Percentiles rank a stretch among this genome's conserved stretches.
phyloP scores from a whole-genome alignment of 352 stramenopile genomes.

The Phytophthora tubulina region DNA sequence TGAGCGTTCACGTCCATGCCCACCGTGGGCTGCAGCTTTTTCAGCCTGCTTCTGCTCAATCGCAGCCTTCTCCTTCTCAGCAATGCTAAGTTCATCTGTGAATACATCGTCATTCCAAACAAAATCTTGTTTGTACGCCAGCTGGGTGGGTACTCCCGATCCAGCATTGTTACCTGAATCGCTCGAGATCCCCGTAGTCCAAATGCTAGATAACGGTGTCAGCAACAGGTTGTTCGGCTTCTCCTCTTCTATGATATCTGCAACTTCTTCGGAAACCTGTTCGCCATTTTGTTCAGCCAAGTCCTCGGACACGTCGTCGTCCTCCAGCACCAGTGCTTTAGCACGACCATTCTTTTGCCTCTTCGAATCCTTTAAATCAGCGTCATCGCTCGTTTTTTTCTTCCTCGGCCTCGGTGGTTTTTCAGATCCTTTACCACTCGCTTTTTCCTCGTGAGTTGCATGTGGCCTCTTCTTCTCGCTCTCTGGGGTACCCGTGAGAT shows the following conservation, averaged over 20 bases:
- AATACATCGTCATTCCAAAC: constrained; percentile 80
- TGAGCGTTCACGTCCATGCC: constrained; percentile 36
- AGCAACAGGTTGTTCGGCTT: constrained; percentile 16
- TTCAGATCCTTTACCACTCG: not conserved
- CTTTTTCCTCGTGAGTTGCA: constrained; percentile 10
- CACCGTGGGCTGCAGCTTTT: constrained; percentile 22
- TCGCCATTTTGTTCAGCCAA: not conserved
- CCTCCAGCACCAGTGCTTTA: constrained; percentile 29
- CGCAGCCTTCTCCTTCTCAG: constrained; percentile 24
- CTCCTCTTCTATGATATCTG: constrained; percentile 12
- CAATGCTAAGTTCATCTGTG: constrained; percentile 53
- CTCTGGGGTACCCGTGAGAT: constrained; percentile 42
- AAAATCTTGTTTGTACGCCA: constrained; percentile 76
- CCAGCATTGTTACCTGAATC: not conserved
- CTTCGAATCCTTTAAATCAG: constrained; percentile 10
- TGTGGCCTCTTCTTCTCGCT: constrained; percentile 28
- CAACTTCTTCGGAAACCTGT: constrained; percentile 14
- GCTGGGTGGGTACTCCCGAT: constrained; percentile 16
- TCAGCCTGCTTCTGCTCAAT: constrained; percentile 35
- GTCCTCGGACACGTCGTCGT: constrained; percentile 9
- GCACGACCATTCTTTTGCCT: constrained; percentile 13
- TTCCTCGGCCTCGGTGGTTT: constrained; percentile 21
- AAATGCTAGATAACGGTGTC: constrained; percentile 66
- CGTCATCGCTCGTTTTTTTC: constrained; percentile 22
- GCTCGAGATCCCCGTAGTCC: constrained; percentile 46